Evolutionary conservation across 164 flowering plant species (phyloP), one percentile per base, ranked within the genome.

Genomic region (Nelumbo lutea): DNA sequence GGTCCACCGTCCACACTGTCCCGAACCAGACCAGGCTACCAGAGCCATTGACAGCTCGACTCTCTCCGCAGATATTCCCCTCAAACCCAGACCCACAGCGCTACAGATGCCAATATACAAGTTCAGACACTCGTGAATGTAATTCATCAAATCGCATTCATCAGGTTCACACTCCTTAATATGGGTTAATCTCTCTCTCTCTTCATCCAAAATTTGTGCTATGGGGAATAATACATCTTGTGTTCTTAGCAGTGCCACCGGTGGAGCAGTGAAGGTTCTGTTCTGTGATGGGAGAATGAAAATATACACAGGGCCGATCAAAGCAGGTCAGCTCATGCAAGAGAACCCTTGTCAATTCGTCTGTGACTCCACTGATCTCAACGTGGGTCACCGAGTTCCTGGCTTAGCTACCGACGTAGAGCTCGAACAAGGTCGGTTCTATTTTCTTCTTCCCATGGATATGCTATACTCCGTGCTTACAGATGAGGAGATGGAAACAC

Each of bases 191-290:
- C 68, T 59, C 48, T 45, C n/a, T 42, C 40, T 61, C 65, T 56
- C 48, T 45, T 48, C 42, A 71, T 46, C 42, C 40, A 67, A n/a
- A 40, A 3, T 27, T 55, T 65, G 70, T 1, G 1, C 1, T 9
- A 88, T 88, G 92, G 92, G 92, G 9, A 88, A 88, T 64, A 72
- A 68, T 13, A 72, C 83, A 27, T 78, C 85, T 50, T 85, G 90
- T 69, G 77, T 83, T 61, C 84, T 90, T 40, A 76, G 80, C n/a
- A 68, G 79, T 2, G 60, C 73, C 66, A 53, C 77, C 10, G 72
- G 42, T 10, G 76, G 81, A 11, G 81, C 2, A 14, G 77, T 81
- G 4, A 86, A 77, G 68, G 85, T 86, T 14, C 38, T 79, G 6
- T 59, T 4, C 51, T 39, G 48, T 1, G 75, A 79, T 48, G 88